phyloP scores from a whole-genome alignment of 257 asterid species.

The Plantago ovata region DNA sequence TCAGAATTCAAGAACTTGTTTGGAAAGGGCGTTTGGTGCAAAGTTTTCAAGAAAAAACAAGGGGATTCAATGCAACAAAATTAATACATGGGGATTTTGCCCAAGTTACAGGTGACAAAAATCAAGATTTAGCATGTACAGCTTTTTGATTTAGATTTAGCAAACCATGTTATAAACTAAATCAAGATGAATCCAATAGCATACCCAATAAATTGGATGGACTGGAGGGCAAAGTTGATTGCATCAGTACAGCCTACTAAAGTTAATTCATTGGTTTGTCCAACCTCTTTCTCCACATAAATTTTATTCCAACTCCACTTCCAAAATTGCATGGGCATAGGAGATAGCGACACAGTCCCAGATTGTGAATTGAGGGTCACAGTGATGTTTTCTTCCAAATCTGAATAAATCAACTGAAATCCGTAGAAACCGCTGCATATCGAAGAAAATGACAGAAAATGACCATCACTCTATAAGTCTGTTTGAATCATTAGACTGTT shows the following conservation, averaged over 20 bases:
- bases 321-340: constrained; percentile 64
- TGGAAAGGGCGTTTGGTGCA: too few species aligned
- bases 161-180: too few species aligned
- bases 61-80: too few species aligned
- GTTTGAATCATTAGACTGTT: not conserved
- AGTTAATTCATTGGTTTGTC: constrained; percentile 34
- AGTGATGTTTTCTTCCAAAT: constrained; percentile 53
- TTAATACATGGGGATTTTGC: too few species aligned
- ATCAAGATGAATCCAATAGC: too few species aligned
- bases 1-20: too few species aligned
- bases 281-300: constrained; percentile 28
- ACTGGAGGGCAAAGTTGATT: constrained; percentile 69
- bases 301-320: constrained; percentile 47
- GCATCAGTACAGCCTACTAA: constrained; percentile 59
- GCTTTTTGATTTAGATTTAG: too few species aligned
- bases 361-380: constrained; percentile 50
- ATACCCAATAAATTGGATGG: constrained; percentile 78
- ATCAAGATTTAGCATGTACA: too few species aligned
- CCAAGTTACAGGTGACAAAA: too few species aligned
- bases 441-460: constrained; percentile 14
- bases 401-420: constrained; percentile 60
- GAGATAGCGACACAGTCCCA: constrained; percentile 59
- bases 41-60: too few species aligned
- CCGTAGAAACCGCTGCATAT: constrained; percentile 81
- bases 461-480: too few species aligned